These are phyloP conservation scores for Pestalotiopsis fici DNA, from an alignment of 2,329 filamentous ascomycete species.

Conservation along the genomic window DNA sequence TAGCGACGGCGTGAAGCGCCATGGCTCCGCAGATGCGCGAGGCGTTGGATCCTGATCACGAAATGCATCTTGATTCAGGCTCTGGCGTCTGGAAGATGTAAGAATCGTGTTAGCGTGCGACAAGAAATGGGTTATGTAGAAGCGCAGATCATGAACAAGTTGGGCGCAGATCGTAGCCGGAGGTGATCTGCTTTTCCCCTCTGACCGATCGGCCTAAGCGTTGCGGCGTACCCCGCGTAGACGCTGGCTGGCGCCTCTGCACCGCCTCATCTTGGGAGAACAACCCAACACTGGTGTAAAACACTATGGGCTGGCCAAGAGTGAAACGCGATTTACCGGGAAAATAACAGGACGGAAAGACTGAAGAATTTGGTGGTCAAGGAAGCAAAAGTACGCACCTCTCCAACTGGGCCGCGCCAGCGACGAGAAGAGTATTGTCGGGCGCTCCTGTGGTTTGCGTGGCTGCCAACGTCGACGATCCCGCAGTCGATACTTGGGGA, in stretches of 20 bases:
- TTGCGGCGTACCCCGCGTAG: constrained; percentile 26
- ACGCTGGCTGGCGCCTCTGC: constrained; percentile 16
- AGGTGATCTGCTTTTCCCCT: not conserved
- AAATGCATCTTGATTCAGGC: constrained; percentile 44
- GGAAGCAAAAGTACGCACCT: constrained; percentile 23
- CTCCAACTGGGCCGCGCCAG: constrained; percentile 20
- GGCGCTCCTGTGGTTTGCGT: constrained; percentile 35
- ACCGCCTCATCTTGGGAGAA: constrained; percentile 19
- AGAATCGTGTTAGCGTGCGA: constrained; percentile 33
- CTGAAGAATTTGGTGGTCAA: constrained; percentile 4
- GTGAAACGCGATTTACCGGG: not conserved
- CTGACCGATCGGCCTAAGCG: not conserved
- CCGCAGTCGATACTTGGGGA: constrained; percentile 66
- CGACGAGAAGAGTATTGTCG: constrained; percentile 29
- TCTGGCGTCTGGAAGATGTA: constrained; percentile 44
- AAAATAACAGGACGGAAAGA: constrained; percentile 10
- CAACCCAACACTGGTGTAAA: not conserved
- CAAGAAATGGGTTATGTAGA: not conserved
- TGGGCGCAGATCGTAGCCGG: not conserved
- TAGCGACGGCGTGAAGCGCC: constrained; percentile 86
- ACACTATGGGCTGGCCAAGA: not conserved
- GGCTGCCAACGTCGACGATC: constrained; percentile 43
- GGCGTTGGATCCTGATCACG: constrained; percentile 81
- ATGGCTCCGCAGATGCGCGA: constrained; percentile 75
- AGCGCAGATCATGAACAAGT: not conserved